Evolutionary conservation across 1,284 basidiomycete genomes (phyloP).

Genomic region (Microbotryum silenes-acaulis): DNA sequence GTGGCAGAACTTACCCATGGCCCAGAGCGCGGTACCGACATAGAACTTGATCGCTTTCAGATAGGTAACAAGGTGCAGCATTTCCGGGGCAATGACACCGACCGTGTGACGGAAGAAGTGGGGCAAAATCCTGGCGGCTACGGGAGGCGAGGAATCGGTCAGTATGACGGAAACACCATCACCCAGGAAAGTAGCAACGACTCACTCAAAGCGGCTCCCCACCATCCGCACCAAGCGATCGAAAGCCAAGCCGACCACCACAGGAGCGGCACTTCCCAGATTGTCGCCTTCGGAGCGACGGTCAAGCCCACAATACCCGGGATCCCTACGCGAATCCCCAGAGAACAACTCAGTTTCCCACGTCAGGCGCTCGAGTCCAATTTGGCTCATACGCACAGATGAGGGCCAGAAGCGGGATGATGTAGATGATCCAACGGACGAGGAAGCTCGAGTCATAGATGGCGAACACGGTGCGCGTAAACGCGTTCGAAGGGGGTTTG

Average conservation of each 20-base stretch:
- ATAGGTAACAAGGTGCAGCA: slow-evolving; percentile 69
- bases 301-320: slow-evolving; percentile 63
- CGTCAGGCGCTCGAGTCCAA: slow-evolving; percentile 29
- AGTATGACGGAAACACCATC: too few species aligned
- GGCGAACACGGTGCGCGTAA: slow-evolving; percentile 25
- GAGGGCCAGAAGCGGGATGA: slow-evolving; percentile 60
- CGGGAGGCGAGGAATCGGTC: not conserved
- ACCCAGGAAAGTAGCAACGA: not conserved
- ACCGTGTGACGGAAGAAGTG: slow-evolving; percentile 49
- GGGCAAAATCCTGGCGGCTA: slow-evolving; percentile 31
- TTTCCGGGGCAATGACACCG: slow-evolving; percentile 61
- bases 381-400: slow-evolving; percentile 42
- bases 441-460: slow-evolving; percentile 47
- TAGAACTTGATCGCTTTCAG: slow-evolving; percentile 51
- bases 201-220: slow-evolving; percentile 61
- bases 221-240: slow-evolving; percentile 57
- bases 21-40: slow-evolving; percentile 25
- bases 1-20: slow-evolving; percentile 17
- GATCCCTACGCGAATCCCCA: slow-evolving; percentile 33
- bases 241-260: slow-evolving; percentile 62
- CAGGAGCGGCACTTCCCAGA: slow-evolving; percentile 54
- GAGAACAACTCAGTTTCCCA: slow-evolving; percentile 16
- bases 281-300: slow-evolving; percentile 49
- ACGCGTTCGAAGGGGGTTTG: slow-evolving; percentile 21
- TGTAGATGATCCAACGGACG: slow-evolving; percentile 71